These are phyloP conservation scores for Metrosideros polymorpha DNA, from an alignment of 441 rosid species.

Conservation along the genomic window DNA sequence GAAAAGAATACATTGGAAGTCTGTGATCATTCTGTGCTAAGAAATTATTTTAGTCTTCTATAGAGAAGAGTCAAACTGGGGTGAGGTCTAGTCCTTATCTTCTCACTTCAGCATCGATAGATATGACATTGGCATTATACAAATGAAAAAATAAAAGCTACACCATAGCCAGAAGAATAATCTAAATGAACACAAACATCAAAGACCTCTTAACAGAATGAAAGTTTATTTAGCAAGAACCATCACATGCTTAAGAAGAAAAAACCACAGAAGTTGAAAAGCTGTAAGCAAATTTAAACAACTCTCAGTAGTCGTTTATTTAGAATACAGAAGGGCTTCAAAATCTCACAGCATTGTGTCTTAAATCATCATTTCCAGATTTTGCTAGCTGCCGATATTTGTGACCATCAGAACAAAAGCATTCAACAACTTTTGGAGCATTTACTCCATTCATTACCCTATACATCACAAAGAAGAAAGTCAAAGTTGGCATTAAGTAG, in stretches of 20 bases:
- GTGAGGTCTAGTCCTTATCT: background rate
- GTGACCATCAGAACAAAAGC: constrained; percentile 89
- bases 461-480: constrained; percentile 16
- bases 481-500: constrained; percentile 3
- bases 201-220: background rate
- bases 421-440: constrained; percentile 95
- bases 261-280: background rate
- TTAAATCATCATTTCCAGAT: constrained; percentile 97
- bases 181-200: background rate
- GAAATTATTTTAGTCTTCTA: background rate
- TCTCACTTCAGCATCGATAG: background rate
- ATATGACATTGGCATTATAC: background rate
- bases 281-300: background rate
- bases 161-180: background rate
- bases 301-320: background rate
- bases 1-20: too few relatives aligned
- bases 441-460: constrained; percentile 97
- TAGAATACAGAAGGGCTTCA: background rate
- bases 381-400: constrained; percentile 93
- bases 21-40: background rate
- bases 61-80: background rate
- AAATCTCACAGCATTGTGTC: constrained; percentile 96
- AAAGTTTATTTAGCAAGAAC: background rate
- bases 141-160: background rate
- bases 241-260: background rate